phyloP scores from a whole-genome alignment of 306 rosid genomes.

The Prosopis cineraria region DNA sequence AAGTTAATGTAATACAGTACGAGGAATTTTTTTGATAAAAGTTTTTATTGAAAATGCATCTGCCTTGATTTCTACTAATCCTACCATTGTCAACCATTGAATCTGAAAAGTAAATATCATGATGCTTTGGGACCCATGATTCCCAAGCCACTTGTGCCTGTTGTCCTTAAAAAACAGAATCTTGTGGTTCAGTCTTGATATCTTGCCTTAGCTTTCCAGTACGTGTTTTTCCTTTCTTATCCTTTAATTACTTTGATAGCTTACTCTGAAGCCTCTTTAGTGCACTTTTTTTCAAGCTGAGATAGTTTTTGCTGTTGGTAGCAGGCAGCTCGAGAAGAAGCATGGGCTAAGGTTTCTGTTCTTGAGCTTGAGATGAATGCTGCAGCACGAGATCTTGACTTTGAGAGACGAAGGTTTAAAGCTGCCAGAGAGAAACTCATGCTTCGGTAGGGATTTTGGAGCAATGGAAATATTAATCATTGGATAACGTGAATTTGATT shows the following conservation, averaged over 20 bases:
- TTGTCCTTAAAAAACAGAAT: slow-evolving; percentile 5
- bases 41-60: neutral
- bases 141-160: neutral
- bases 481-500: neutral
- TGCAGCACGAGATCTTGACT: slow-evolving; percentile 85
- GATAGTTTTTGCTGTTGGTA: slow-evolving; percentile 62
- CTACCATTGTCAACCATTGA: neutral
- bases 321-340: slow-evolving; percentile 99
- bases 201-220: slow-evolving; percentile 11
- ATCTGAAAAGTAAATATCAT: neutral
- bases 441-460: slow-evolving; percentile 68
- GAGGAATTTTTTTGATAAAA: neutral
- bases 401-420: slow-evolving; percentile 79
- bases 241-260: neutral
- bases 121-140: neutral
- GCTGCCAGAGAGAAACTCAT: slow-evolving; percentile 93
- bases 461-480: slow-evolving; percentile 12
- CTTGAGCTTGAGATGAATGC: slow-evolving; percentile 95
- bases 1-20: slow-evolving; percentile 27
- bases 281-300: slow-evolving; percentile 44
- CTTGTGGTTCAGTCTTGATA: slow-evolving; percentile 1
- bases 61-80: neutral
- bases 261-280: slow-evolving; percentile 1
- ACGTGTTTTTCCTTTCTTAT: slow-evolving; percentile 10
- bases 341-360: slow-evolving; percentile 93